Evolutionary conservation across 2,329 filamentous ascomycete genomes (phyloP), one percentile per base, ranked within the genome.

Genomic region (Cadophora sp.): DNA sequence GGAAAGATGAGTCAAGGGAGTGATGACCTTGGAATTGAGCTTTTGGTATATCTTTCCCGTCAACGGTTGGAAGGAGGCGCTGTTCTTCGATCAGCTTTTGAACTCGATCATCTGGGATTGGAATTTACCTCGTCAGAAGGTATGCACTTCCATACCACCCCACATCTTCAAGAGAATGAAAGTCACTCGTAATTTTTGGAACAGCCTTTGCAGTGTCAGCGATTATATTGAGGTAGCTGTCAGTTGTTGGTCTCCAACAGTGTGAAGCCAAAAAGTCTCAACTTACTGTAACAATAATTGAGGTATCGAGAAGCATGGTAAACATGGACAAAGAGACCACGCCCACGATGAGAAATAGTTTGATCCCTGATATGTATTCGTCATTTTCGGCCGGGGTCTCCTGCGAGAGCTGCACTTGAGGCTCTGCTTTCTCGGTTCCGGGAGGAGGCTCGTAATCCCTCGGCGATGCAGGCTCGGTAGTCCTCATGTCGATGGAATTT

Each of bases 71-170:
- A 86, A 73, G 14, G 83, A 80, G 51, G 82, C 80, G 66, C 83
- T 85, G 30, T 30, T 22, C 7, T 33, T 22, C 16, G 22, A 39
- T 53, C 5, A 47, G 58, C 20, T n/a, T 4, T 20, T 13, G 3
- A 22, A 20, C 11, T 18, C 7, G 16, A 47, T 18, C 11, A 6
- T 43, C 1, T 6, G 8, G 16, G 9, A 30, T 16, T 22, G 45
- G 41, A 47, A 16, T 22, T 48, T 64, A 69, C 67, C 61, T 69
- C 4, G 81, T 76, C 45, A 86, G 77, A 41, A 81, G 80, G 71
- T 84, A 85, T 22, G 82, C 81, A 59, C 81, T 82, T 3, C 81
- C 82, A 72, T 87, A 87, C 85, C 85, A 87, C 45, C 84, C 85
- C 16, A 87, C 81, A 70, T 87, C 84, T 2, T 77, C 73, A 0